phyloP scores from a whole-genome alignment of 2,329 filamentous ascomycete genomes.

The Nemania serpens region DNA sequence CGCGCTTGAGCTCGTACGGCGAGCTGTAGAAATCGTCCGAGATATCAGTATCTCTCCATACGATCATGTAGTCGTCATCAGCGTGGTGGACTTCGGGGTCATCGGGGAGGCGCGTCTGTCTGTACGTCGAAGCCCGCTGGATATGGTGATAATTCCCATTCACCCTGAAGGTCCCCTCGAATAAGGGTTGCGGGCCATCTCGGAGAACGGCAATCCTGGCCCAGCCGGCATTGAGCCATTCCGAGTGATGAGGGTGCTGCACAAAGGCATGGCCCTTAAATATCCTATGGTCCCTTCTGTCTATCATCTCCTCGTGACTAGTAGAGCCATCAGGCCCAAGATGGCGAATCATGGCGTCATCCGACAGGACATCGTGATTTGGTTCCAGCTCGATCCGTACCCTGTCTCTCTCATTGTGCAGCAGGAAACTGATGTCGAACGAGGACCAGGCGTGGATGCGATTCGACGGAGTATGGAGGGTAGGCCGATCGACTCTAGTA shows the following conservation, averaged over 20 bases:
- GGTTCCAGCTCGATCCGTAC: slow-evolving; percentile 84
- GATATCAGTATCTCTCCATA: slow-evolving; percentile 92
- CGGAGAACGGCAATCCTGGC: slow-evolving; percentile 76
- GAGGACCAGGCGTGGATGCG: slow-evolving; percentile 78
- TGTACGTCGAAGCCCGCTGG: slow-evolving; percentile 75
- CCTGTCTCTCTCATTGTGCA: slow-evolving; percentile 69
- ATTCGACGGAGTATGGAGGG: slow-evolving; percentile 78
- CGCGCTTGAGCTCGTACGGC: slow-evolving; percentile 68
- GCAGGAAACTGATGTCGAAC: slow-evolving; percentile 83
- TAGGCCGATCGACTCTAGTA: slow-evolving; percentile 72
- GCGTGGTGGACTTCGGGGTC: slow-evolving; percentile 69
- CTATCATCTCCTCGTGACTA: slow-evolving; percentile 67
- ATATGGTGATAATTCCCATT: slow-evolving; percentile 85
- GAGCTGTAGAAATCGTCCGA: slow-evolving; percentile 45
- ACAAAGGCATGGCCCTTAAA: slow-evolving; percentile 82
- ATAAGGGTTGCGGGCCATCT: slow-evolving; percentile 80
- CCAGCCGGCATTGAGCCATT: slow-evolving; percentile 86
- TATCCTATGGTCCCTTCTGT: slow-evolving; percentile 76
- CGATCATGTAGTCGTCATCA: slow-evolving; percentile 77
- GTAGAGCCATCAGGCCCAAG: slow-evolving; percentile 74
- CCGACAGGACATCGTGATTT: slow-evolving; percentile 85
- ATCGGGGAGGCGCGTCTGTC: slow-evolving; percentile 68
- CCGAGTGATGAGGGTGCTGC: slow-evolving; percentile 59
- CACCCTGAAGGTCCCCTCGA: slow-evolving; percentile 87
- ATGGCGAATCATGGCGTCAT: slow-evolving; percentile 75